A percentile compares a stretch with the other conserved stretches of the same genome.
Conservation (phyloP, 495 filamentous ascomycete genomes). For the Talaromyces trachyspermus region DNA sequence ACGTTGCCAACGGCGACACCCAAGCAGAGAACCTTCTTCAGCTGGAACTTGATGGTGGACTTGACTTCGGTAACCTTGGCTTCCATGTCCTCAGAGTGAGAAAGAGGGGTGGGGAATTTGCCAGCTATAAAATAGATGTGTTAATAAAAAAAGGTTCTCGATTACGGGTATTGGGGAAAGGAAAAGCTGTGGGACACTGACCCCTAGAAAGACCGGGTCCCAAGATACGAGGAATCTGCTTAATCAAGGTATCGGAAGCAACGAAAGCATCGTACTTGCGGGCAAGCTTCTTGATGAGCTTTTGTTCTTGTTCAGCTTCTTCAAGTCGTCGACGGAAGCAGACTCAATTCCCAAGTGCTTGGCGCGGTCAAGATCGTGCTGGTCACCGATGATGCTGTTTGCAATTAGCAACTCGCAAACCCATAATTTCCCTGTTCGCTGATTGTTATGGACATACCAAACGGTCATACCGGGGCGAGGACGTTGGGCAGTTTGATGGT, state of each 20-base stretch:
- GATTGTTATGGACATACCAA: constrained; percentile 54
- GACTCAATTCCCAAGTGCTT: constrained; percentile 96
- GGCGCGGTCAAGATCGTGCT: constrained; percentile 99
- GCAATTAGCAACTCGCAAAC: constrained; percentile 5
- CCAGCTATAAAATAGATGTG: constrained; percentile 53
- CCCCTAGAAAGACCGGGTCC: constrained; percentile 98
- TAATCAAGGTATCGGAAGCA: constrained; percentile 91
- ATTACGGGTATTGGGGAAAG: not conserved
- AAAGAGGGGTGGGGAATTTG: constrained; percentile 98
- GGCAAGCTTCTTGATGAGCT: constrained; percentile 99
- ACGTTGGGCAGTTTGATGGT: constrained; percentile 89
- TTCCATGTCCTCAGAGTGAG: constrained; percentile 85
- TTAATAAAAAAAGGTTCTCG: no score
- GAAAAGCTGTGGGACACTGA: constrained; percentile 30
- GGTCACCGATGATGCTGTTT: constrained; percentile 87
- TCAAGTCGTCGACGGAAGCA: constrained; percentile 96
- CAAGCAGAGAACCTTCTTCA: constrained; percentile 99
- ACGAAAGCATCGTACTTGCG: constrained; percentile 99
- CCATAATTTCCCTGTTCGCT: not conserved
- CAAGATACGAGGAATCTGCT: constrained; percentile 98
- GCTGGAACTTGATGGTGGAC: constrained; percentile 99
- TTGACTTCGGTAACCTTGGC: constrained; percentile 97
- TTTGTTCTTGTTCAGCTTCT: constrained; percentile 99
- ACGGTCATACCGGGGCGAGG: constrained; percentile 92
- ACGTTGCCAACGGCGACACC: constrained; percentile 98